Evolutionary conservation across 441 rosid species (phyloP), one percentile per base, ranked within the genome.

Genomic region (Adansonia grandidieri): DNA sequence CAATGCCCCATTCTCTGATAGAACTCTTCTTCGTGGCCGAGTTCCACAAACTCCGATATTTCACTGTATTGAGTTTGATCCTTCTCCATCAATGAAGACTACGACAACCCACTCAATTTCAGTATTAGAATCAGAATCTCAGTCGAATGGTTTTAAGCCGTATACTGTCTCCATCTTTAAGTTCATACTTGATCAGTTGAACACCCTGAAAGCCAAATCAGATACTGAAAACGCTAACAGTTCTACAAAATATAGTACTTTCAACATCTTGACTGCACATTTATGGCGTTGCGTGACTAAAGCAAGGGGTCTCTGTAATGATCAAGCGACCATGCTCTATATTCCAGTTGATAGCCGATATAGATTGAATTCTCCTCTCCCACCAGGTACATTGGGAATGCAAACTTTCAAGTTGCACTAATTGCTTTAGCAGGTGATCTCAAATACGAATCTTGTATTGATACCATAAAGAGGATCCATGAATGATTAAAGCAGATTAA

Each of bases 271-370:
- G 3, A 32, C 82, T 2, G 71, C 84, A n/a, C 79, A 76, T 44
- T 3, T 72, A 14, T 84, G 85, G 82, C 78, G 68, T 6, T 79
- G 79, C 32, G 1, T 8, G 1, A 64, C 70, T 56, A 68, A 77
- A 50, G 80, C 84, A 5, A 82, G 75, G 0, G 32, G 1, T 28
- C 32, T 28, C 32, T 2, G 2, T 28, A 28, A 28, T 28, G 32
- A 28, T 28, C 32, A 28, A 28, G 32, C 32, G 32, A 28, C 32
- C 32, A 28, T 28, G 32, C 32, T 28, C 32, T 28, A 28, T 28
- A 28, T 28, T 28, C 32, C 32, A 28, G 32, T 28, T 28, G 32
- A 28, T 28, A 28, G 32, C 32, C 32, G 32, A 28, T 28, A 28
- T 28, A 28, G 32, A 28, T 28, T 28, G 32, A 28, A 28, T 28